Conservation (phyloP, 129 eudicot genomes). For the Flaveria robusta region DNA sequence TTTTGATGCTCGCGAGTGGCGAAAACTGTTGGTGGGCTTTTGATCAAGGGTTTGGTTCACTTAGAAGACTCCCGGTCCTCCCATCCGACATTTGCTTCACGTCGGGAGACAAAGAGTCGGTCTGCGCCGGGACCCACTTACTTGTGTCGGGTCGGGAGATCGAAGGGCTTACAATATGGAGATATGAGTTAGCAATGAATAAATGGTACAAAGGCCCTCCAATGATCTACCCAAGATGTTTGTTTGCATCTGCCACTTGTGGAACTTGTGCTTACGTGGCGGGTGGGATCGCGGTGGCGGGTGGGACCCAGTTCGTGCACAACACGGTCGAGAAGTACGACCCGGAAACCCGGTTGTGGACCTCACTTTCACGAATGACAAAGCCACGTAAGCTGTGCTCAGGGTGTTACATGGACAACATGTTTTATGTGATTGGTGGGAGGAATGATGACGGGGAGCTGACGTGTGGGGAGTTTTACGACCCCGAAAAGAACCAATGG, state of each 20-base stretch:
- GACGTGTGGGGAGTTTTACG: conserved; percentile 79
- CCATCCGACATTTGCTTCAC: conserved; percentile 65
- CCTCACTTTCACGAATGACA: conserved; percentile 73
- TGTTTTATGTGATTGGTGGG: conserved; percentile 85
- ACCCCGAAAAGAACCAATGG: conserved; percentile 53
- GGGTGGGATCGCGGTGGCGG: conserved; percentile 56
- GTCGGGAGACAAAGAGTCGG: conserved; percentile 71
- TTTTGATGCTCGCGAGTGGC: conserved; percentile 73
- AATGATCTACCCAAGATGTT: conserved; percentile 76
- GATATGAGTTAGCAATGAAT: conserved; percentile 62
- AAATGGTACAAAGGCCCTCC: conserved; percentile 75
- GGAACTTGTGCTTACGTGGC: conserved; percentile 75
- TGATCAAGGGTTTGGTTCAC: conserved; percentile 61
- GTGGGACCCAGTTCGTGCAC: conserved; percentile 42
- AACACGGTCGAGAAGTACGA: conserved; percentile 70
- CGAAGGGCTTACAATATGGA: conserved; percentile 64
- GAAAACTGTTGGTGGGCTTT: conserved; percentile 75
- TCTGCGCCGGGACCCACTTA: conserved; percentile 85
- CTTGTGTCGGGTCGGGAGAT: conserved; percentile 83
- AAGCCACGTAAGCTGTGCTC: conserved; percentile 68
- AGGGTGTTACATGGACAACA: conserved; percentile 71
- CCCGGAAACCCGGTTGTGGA: conserved; percentile 64
- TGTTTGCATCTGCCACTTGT: conserved; percentile 85
- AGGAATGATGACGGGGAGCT: conserved; percentile 61
- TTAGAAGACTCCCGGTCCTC: conserved; percentile 60